Base-by-base conservation (phyloP, 2,329 filamentous ascomycete species). In the Penicillium palitans region DNA sequence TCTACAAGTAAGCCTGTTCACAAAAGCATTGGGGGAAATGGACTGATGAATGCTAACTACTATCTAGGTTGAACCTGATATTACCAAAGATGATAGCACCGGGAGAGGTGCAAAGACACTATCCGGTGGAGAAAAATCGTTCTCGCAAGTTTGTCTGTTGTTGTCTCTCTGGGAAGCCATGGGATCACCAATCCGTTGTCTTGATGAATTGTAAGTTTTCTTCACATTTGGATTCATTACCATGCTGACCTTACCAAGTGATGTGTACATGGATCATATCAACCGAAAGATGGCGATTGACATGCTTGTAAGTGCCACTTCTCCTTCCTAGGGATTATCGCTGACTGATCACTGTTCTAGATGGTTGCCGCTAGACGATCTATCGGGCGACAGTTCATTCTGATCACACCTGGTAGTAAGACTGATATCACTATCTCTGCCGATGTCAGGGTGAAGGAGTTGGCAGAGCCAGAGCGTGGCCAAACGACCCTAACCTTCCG, bases 181-280 rank as follows among this genome's bases (percentile, higher is more conserved):
- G 89, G 93, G 95, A 12, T 96, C 92, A 19, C 93, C 93, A 0
- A 89, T 99, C 60, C 87, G 95, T 55, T 99, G 95, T 70, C 81
- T 99, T 54, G 95, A 99, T 76, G 95, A 99, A 76, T 99, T 98
- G 81, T 83, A 73, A 65, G 80, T 76, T 42, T 7, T 21, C 41
- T 35, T 70, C 65, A 73, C 8, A 17, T 7, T 52, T 33, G 46
- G 57, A 29, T 44, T 31, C 24, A 9, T 29, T 29, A 12, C 8
- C 33, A 7, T 45, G 29, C 54, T 56, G 13, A 56, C 39, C 7
- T 27, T 6, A 12, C 27, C 60, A 83, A 84, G 81, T 71, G 95
- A 99, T 73, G 95, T 99, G 33, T 99, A 97, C 81, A 99, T 99
- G 95, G 95, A 99, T 76, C 91, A 89, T 66, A 91, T 98, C 59